Percentiles rank a stretch among this genome's conserved stretches.
phyloP scores from a whole-genome alignment of 768 basidiomycete genomes.

The Rubroboletus satanas region DNA sequence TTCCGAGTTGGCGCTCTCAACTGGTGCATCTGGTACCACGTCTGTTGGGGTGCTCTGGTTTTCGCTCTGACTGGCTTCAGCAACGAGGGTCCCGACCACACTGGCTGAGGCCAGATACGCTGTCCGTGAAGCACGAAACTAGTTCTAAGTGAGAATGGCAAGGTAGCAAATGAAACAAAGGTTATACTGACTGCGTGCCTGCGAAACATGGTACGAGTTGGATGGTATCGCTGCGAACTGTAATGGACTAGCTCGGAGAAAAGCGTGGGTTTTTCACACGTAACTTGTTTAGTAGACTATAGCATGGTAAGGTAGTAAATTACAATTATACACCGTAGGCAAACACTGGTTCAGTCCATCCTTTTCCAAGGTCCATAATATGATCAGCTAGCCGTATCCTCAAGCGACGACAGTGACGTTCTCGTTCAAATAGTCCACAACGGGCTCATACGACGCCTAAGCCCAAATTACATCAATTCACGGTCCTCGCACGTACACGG shows the following conservation, averaged over 20 bases:
- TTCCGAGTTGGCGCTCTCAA: neutral
- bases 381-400: neutral
- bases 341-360: neutral
- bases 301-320: neutral
- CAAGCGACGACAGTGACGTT: constrained; percentile 12
- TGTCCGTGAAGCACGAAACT: constrained; percentile 27
- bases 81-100: constrained; percentile 15
- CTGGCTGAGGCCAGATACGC: constrained; percentile 18
- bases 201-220: constrained; percentile 20
- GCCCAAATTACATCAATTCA: neutral
- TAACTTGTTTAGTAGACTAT: neutral
- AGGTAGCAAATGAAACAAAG: neutral
- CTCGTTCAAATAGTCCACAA: constrained; percentile 24
- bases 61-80: constrained; percentile 9
- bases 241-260: constrained; percentile 1
- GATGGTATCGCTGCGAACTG: neutral
- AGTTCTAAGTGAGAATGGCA: neutral
- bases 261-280: constrained; percentile 11
- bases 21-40: neutral
- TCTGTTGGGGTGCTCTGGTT: constrained; percentile 4
- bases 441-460: constrained; percentile 9
- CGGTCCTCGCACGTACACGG: neutral
- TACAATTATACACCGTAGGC: neutral
- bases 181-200: constrained; percentile 21
- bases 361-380: neutral